A percentile compares a stretch with the other conserved stretches of the same genome.
These are phyloP conservation scores for Leonotis leonurus DNA, from an alignment of 257 asterid genomes.

Conservation along the genomic window DNA sequence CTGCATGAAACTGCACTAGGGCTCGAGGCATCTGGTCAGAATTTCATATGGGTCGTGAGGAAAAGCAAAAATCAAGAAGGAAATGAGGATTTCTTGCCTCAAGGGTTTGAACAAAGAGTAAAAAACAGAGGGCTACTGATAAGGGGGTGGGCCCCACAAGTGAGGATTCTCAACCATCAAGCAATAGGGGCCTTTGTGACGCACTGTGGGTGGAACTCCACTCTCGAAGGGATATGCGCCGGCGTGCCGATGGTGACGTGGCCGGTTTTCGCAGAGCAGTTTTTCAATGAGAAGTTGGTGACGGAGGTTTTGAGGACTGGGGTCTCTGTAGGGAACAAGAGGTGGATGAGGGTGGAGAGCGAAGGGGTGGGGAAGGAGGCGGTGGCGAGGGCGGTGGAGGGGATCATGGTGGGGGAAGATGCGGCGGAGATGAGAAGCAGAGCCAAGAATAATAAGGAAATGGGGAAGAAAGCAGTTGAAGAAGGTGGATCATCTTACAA, in stretches of 20 bases:
- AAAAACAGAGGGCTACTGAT: constrained; percentile 45
- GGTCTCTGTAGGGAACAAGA: constrained; percentile 26
- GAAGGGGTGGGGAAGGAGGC: constrained; percentile 39
- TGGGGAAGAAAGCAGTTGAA: constrained; percentile 38
- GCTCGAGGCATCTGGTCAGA: constrained; percentile 45
- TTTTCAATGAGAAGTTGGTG: constrained; percentile 37
- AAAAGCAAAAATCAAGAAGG: constrained; percentile 11
- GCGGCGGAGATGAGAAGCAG: constrained; percentile 33
- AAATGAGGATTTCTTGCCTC: constrained; percentile 34
- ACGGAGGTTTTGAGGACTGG: constrained; percentile 30
- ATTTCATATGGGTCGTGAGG: constrained; percentile 67
- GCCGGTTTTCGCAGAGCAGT: constrained; percentile 41
- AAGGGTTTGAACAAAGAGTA: constrained; percentile 47
- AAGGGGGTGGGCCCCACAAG: constrained; percentile 76
- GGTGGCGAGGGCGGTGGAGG: constrained; percentile 26
- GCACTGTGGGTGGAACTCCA: constrained; percentile 41
- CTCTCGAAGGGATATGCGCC: constrained; percentile 25
- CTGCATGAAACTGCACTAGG: constrained; percentile 58
- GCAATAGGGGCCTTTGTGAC: constrained; percentile 31
- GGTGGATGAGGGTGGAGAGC: constrained; percentile 20
- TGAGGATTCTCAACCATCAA: constrained; percentile 25
- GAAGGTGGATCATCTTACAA: constrained; percentile 61
- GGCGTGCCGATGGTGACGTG: constrained; percentile 48
- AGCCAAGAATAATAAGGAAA: constrained; percentile 21
- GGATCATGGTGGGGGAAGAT: constrained; percentile 29